A percentile compares a stretch with the other conserved stretches of the same genome.
Evolutionary conservation across 169 alveolate genomes (phyloP).

Genomic region (Eimeria falciformis): DNA sequence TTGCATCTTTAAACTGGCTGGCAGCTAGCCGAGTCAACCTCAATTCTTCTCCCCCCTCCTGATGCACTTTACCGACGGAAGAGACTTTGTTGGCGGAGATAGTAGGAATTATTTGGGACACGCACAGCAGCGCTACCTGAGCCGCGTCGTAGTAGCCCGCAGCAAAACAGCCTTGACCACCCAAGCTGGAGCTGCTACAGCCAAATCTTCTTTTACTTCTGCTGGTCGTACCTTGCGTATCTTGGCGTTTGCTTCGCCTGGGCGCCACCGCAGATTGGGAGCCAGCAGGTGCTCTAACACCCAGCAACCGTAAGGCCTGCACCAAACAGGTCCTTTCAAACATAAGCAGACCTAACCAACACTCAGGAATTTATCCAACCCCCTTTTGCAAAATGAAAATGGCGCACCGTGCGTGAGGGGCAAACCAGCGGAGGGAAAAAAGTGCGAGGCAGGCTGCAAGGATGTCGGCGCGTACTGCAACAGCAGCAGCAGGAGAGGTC

Average conservation of each 20-base stretch:
- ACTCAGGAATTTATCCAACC: no score
- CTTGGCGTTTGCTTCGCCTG: constrained; percentile 78
- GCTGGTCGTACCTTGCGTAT: constrained; percentile 60
- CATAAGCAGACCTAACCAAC: no score
- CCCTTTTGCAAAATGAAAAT: not conserved
- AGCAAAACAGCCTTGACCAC: not conserved
- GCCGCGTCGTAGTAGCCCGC: not conserved
- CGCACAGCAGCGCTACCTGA: constrained; percentile 70
- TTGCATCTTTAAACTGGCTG: not conserved
- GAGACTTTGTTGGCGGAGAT: not conserved
- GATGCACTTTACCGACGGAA: not conserved
- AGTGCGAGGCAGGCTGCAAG: constrained; percentile 63
- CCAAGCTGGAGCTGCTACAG: not conserved
- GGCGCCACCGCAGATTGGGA: constrained; percentile 76
- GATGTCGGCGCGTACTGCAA: constrained; percentile 58
- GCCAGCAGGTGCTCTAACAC: constrained; percentile 34
- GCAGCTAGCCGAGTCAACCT: not conserved
- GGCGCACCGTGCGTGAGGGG: constrained; percentile 57
- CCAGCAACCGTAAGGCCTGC: constrained; percentile 68
- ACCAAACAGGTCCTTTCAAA: not conserved
- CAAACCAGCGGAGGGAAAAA: constrained; percentile 22
- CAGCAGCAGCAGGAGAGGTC: constrained; percentile 32
- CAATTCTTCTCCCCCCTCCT: not conserved
- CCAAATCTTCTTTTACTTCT: not conserved
- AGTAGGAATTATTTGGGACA: constrained; percentile 61